Percentiles rank a stretch among this genome's conserved stretches.
Conservation (phyloP, 495 filamentous ascomycete genomes). For the Tricharina praecox region DNA sequence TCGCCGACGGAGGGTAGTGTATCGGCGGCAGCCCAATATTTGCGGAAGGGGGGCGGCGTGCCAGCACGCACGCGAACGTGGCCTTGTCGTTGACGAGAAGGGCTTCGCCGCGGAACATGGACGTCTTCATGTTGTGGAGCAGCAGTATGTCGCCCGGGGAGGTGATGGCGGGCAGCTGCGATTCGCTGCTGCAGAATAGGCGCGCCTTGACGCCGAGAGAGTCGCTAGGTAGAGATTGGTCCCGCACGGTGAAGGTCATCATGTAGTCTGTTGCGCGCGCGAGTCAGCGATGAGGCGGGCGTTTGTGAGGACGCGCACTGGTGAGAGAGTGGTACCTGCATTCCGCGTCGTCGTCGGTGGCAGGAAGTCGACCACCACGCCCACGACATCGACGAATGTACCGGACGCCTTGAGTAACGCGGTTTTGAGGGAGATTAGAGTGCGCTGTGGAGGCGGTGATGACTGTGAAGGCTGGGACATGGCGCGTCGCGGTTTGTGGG, state of each 20-base stretch:
- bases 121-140: slow-evolving; percentile 11
- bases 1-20: too few species aligned
- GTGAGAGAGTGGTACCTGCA: neutral
- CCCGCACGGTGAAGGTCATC: slow-evolving; percentile 19
- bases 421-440: neutral
- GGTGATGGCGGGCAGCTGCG: slow-evolving; percentile 13
- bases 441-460: too few species aligned
- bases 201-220: slow-evolving; percentile 10
- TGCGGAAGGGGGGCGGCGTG: too few species aligned
- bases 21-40: too few species aligned
- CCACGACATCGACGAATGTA: neutral
- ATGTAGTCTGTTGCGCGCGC: neutral
- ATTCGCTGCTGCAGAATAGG: slow-evolving; percentile 9
- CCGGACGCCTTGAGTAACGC: too few species aligned
- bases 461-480: too few species aligned
- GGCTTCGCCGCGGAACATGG: neutral
- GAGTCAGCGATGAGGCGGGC: neutral
- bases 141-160: slow-evolving; percentile 14
- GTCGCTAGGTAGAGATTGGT: slow-evolving; percentile 15
- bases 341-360: neutral
- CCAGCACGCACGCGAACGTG: too few species aligned
- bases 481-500: too few species aligned
- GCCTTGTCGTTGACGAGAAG: too few species aligned
- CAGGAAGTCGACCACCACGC: neutral
- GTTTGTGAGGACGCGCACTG: neutral